Base-by-base conservation (phyloP, 768 basidiomycete genomes). In the Mycena maculata region DNA sequence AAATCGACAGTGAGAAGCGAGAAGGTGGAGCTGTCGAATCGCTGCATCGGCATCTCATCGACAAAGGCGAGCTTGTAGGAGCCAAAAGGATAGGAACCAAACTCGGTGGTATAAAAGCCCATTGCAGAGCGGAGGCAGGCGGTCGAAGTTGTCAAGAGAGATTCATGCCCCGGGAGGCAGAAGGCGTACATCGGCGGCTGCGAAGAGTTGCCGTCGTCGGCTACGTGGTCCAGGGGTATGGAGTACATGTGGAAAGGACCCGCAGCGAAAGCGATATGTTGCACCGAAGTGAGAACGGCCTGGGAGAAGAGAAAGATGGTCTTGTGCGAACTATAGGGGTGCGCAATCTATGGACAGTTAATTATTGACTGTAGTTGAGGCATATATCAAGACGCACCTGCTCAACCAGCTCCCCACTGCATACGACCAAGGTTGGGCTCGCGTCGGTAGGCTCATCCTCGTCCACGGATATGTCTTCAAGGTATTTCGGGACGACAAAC, bases 41-140 rank as follows among this genome's bases (percentile, higher is more conserved):
- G 89, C 72, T 91, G 90, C 15, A 87, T 84, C 0, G 93, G 89
- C 72, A 97, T 83, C 67, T 96, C 91, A 67, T 98, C 94, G 64
- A 99, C 94, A 72, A 98, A 97, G 11, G 96, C 93, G 58, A 97
- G 78, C 76, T 98, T 98, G 85, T 92, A 94, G 20, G 96, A 98
- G 44, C 90, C 88, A 78, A 96, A 99, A 1, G 98, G 98, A 76
- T 99, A 99, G 7, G 95, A 96, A 28, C 96, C 96, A 72, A 91
- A 97, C 75, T 98, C 95, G 12, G 91, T 89, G 27, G 92, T 88
- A 77, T 93, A 97, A 80, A 94, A 98, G 71, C 86, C 90, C 94
- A 99, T 97, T 12, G 96, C 95, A 18, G 89, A 87, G 42, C 96
- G 90, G 68, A 98, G 84, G 76, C 90, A 92, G 8, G 88, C 82